Evolutionary conservation across 2,329 filamentous ascomycete species (phyloP).

Genomic region (Aspergillus latus): DNA sequence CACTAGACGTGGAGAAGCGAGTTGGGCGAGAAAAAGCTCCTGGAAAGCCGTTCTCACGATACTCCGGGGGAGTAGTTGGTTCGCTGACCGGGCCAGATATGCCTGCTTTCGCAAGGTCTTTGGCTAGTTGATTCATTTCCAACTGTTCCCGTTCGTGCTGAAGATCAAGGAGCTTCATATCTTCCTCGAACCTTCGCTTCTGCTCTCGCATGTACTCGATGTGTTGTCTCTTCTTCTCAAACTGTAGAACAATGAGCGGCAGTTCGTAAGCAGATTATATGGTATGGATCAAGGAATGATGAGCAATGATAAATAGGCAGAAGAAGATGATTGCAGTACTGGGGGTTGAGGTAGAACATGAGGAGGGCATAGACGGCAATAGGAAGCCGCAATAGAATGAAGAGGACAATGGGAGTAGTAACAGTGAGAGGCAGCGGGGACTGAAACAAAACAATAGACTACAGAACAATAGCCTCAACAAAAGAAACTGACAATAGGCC

Average conservation of each 20-base stretch:
- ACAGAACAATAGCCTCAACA: not conserved
- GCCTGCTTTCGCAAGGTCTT: slow-evolving; percentile 65
- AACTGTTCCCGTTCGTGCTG: slow-evolving; percentile 79
- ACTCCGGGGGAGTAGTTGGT: slow-evolving; percentile 93
- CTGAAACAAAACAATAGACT: not conserved
- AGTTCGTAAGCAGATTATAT: slow-evolving; percentile 2
- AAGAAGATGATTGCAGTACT: not conserved
- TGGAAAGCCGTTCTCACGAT: slow-evolving; percentile 77
- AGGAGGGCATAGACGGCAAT: not conserved
- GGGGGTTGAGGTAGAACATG: not conserved
- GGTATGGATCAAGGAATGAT: not conserved
- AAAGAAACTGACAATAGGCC: slow-evolving; percentile 1
- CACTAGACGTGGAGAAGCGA: slow-evolving; percentile 83
- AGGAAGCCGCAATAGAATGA: not conserved
- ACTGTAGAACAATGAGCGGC: slow-evolving; percentile 56
- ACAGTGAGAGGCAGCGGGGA: not conserved
- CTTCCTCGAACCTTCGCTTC: slow-evolving; percentile 82
- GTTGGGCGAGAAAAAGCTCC: slow-evolving; percentile 80
- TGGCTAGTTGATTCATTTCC: slow-evolving; percentile 81
- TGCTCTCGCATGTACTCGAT: slow-evolving; percentile 90
- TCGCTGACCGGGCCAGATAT: slow-evolving; percentile 79
- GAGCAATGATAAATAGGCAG: not conserved
- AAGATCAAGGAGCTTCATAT: slow-evolving; percentile 86
- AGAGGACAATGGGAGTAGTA: not conserved
- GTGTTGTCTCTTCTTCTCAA: slow-evolving; percentile 90